These are phyloP conservation scores for Lentinula edodes DNA, from an alignment of 768 basidiomycete species.

Conservation along the genomic window DNA sequence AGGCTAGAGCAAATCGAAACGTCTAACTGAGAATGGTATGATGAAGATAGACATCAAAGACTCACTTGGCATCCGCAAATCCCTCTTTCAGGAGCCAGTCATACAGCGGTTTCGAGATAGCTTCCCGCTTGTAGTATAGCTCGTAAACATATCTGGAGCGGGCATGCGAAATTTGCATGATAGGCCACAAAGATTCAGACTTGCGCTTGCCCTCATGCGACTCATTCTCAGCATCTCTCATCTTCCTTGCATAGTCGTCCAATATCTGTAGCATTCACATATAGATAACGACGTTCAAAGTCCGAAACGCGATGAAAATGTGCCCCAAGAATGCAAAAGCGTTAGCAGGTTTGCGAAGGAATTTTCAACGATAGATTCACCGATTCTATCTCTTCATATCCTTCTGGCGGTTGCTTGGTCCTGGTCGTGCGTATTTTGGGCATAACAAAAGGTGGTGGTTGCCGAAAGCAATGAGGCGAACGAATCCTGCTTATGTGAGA, in stretches of 20 bases:
- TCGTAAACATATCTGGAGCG: conserved; percentile 97
- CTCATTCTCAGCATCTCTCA: conserved; percentile 99
- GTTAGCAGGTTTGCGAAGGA: conserved; percentile 1
- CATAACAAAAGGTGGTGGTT: conserved; percentile 44
- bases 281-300: neutral
- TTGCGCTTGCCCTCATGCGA: conserved; percentile 97
- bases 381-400: conserved; percentile 88
- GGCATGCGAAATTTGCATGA: conserved; percentile 97
- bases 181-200: conserved; percentile 90
- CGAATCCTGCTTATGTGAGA: too few relatives aligned
- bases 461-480: neutral
- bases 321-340: neutral
- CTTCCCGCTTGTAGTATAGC: conserved; percentile 97
- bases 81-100: conserved; percentile 98
- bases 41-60: conserved; percentile 11
- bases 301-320: neutral
- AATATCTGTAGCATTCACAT: conserved; percentile 58
- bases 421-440: conserved; percentile 90
- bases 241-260: conserved; percentile 98
- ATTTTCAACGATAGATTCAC: conserved; percentile 31
- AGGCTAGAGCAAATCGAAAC: conserved; percentile 24
- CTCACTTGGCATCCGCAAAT: conserved; percentile 94
- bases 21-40: neutral
- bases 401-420: conserved; percentile 93
- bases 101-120: conserved; percentile 87